These are phyloP conservation scores for Cucumis sativus DNA, from an alignment of 306 rosid genomes.

Conservation along the genomic window DNA sequence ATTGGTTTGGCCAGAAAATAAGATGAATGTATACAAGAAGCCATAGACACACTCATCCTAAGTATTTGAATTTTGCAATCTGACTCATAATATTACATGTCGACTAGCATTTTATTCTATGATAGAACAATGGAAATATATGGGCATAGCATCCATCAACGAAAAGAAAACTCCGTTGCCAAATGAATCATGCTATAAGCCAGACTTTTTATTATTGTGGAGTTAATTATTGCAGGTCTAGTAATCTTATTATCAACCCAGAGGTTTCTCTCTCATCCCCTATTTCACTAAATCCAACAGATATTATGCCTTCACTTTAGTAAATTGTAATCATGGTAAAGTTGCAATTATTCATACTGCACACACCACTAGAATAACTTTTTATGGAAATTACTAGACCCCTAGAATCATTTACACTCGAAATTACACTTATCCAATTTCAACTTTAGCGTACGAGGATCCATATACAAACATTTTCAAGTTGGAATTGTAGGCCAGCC, in stretches of 20 bases:
- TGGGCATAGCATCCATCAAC: neutral
- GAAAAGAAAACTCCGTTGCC: neutral
- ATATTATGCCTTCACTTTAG: neutral
- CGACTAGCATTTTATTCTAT: neutral
- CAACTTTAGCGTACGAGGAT: neutral
- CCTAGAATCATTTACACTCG: neutral
- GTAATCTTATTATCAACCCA: neutral
- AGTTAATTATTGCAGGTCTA: neutral
- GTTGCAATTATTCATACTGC: neutral
- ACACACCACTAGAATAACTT: neutral
- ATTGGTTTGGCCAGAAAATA: neutral
- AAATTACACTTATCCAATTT: neutral
- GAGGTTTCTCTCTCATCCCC: neutral
- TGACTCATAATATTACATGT: neutral
- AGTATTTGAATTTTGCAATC: neutral
- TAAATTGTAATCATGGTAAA: neutral
- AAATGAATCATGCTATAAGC: neutral
- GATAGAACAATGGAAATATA: neutral
- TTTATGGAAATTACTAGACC: neutral
- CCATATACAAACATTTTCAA: neutral
- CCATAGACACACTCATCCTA: neutral
- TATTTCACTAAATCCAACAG: neutral
- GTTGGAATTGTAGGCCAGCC: neutral
- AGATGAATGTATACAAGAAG: neutral
- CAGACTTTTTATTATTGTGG: neutral